A percentile compares a stretch with the other conserved stretches of the same genome.
phyloP scores from a whole-genome alignment of 1,139 yeast species.

The Hyphopichia buzzinii region DNA sequence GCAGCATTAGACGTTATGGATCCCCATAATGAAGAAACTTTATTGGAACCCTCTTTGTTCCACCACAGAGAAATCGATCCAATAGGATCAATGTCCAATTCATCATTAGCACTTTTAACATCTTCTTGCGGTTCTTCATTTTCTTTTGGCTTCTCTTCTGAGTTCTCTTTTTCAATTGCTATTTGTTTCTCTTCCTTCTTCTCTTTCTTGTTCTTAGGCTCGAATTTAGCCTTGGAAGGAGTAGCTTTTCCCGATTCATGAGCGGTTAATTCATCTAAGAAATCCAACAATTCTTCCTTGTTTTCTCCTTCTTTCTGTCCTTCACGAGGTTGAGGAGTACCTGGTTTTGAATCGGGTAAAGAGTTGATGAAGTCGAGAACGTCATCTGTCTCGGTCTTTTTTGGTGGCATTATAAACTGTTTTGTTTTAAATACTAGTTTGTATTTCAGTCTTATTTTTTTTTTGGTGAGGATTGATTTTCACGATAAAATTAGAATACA shows the following conservation, averaged over 20 bases:
- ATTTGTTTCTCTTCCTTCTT: conserved; percentile 1
- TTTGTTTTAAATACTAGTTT: neutral
- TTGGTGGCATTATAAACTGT: conserved; percentile 8
- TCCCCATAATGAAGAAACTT: conserved; percentile 71
- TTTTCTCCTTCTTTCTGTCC: conserved; percentile 32
- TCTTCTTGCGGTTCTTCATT: conserved; percentile 5
- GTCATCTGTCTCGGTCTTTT: conserved; percentile 58
- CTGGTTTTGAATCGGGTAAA: conserved; percentile 64
- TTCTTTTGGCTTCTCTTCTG: conserved; percentile 6
- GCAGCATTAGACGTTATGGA: conserved; percentile 48
- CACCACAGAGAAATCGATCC: conserved; percentile 79
- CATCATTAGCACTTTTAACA: conserved; percentile 11
- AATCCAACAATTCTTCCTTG: conserved; percentile 78
- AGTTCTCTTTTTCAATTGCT: conserved; percentile 8
- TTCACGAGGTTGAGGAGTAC: conserved; percentile 31
- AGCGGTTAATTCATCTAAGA: conserved; percentile 76
- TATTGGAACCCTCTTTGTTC: conserved; percentile 70
- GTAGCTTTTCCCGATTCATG: conserved; percentile 30
- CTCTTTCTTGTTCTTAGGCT: conserved; percentile 24
- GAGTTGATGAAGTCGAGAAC: conserved; percentile 89
- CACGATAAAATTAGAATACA: no score
- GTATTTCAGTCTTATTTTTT: neutral
- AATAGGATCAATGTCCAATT: conserved; percentile 57
- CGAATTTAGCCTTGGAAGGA: conserved; percentile 19
- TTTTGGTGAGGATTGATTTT: neutral